These are phyloP conservation scores for Ogataea minuta DNA, from an alignment of 805 yeast species.

Conservation along the genomic window DNA sequence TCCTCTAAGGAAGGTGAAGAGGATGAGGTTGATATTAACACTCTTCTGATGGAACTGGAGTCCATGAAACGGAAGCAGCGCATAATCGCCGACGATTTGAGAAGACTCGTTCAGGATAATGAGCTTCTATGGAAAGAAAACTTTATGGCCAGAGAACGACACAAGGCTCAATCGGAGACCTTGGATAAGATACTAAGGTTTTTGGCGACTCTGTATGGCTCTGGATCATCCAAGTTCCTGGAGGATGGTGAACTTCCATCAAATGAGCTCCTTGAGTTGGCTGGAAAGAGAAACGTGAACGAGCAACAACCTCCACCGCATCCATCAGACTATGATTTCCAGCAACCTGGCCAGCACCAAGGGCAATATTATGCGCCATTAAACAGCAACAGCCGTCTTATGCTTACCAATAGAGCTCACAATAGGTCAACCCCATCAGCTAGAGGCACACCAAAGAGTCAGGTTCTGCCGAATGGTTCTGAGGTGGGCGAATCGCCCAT, in stretches of 20 bases:
- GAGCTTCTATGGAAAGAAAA: conserved; percentile 91
- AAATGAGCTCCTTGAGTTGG: conserved; percentile 22
- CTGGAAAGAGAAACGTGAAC: conserved; percentile 9
- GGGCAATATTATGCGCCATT: conserved; percentile 10
- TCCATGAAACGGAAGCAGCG: conserved; percentile 73
- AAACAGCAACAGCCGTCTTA: conserved; percentile 19
- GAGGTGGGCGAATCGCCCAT: conserved; percentile 25
- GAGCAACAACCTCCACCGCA: conserved; percentile 13
- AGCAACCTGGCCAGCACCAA: conserved; percentile 7
- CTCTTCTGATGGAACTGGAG: conserved; percentile 70
- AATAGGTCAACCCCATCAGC: conserved; percentile 12
- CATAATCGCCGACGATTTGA: conserved; percentile 78
- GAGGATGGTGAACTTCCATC: conserved; percentile 22
- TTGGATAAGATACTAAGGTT: conserved; percentile 84
- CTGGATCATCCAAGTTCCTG: conserved; percentile 44
- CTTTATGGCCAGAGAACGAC: conserved; percentile 76
- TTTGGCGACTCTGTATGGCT: conserved; percentile 78
- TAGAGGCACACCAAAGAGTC: conserved; percentile 3
- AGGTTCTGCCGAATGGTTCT: conserved; percentile 3
- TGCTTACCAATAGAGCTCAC: conserved; percentile 32
- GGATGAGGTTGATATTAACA: conserved; percentile 47
- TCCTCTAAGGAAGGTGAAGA: conserved; percentile 42
- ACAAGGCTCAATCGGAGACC: conserved; percentile 82
- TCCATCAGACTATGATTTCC: conserved; percentile 15
- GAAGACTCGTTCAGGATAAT: conserved; percentile 82